A percentile compares a stretch with the other conserved stretches of the same genome.
These are phyloP conservation scores for Ustilago curta DNA, from an alignment of 1,284 basidiomycete genomes.

Conservation along the genomic window DNA sequence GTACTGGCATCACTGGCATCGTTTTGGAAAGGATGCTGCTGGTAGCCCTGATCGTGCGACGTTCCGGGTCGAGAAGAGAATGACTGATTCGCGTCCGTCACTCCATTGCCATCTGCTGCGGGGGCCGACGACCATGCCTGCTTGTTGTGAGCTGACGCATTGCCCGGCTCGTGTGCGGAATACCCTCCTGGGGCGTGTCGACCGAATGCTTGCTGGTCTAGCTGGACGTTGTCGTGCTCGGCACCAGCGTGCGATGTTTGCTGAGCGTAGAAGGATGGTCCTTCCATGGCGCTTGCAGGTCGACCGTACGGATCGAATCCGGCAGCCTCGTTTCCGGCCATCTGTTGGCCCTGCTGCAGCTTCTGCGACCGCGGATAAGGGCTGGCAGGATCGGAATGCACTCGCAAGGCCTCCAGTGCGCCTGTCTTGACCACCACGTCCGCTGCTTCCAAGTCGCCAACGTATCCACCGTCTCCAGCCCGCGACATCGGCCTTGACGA, in stretches of 20 bases:
- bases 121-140: constrained; percentile 23
- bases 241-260: constrained; percentile 2
- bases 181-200: constrained; percentile 13
- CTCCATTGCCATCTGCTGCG: constrained; percentile 1
- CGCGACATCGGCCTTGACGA: constrained; percentile 38
- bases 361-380: constrained; percentile 30
- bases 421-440: constrained; percentile 24
- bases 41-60: constrained; percentile 32
- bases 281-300: constrained; percentile 8
- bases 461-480: constrained; percentile 28
- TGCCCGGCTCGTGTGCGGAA: constrained; percentile 6
- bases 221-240: constrained; percentile 12
- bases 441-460: constrained; percentile 30
- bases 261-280: constrained; percentile 24
- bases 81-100: constrained; percentile 4
- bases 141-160: constrained; percentile 7
- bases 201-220: constrained; percentile 23
- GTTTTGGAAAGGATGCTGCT: constrained; percentile 17
- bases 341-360: constrained; percentile 8
- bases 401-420: constrained; percentile 14
- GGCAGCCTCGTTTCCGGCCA: background rate
- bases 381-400: constrained; percentile 27
- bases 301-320: constrained; percentile 18
- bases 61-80: constrained; percentile 38
- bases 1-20: constrained; percentile 13